phyloP scores from a whole-genome alignment of 176 grass and related monocot species.

The Triticum monococcum region DNA sequence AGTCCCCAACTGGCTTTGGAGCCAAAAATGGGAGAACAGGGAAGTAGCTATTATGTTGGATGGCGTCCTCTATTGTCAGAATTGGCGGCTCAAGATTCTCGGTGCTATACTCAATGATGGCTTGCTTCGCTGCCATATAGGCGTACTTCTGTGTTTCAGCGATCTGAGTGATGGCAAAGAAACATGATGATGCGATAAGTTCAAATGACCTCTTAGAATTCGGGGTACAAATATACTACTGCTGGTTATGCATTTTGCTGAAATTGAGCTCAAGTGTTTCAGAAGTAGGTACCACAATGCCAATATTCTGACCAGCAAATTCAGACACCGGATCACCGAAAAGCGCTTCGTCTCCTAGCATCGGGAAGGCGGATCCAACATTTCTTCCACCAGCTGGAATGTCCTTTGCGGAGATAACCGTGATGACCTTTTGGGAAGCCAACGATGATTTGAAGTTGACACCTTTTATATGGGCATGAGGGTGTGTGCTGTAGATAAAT shows the following conservation, averaged over 20 bases:
- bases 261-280: not conserved
- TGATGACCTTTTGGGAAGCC: slow-evolving; percentile 60
- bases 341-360: slow-evolving; percentile 57
- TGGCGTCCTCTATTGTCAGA: slow-evolving; percentile 77
- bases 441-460: slow-evolving; percentile 52
- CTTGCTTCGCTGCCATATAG: slow-evolving; percentile 78
- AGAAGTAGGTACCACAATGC: slow-evolving; percentile 63
- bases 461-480: slow-evolving; percentile 56
- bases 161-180: slow-evolving; percentile 43
- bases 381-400: slow-evolving; percentile 71
- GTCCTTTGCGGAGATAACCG: slow-evolving; percentile 63
- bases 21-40: slow-evolving; percentile 36
- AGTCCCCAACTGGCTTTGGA: slow-evolving; percentile 62
- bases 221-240: too few relatives aligned
- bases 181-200: not conserved
- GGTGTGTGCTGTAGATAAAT: slow-evolving; percentile 82
- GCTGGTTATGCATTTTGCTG: not conserved
- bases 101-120: slow-evolving; percentile 54
- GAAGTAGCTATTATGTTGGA: slow-evolving; percentile 62
- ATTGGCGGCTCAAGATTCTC: slow-evolving; percentile 73
- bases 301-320: slow-evolving; percentile 74
- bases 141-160: slow-evolving; percentile 83
- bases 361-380: slow-evolving; percentile 29
- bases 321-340: slow-evolving; percentile 64
- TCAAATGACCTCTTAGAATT: not conserved